Evolutionary conservation across 2,329 filamentous ascomycete species (phyloP), one percentile per base, ranked within the genome.

Genomic region (Hypoxylon rubiginosum): DNA sequence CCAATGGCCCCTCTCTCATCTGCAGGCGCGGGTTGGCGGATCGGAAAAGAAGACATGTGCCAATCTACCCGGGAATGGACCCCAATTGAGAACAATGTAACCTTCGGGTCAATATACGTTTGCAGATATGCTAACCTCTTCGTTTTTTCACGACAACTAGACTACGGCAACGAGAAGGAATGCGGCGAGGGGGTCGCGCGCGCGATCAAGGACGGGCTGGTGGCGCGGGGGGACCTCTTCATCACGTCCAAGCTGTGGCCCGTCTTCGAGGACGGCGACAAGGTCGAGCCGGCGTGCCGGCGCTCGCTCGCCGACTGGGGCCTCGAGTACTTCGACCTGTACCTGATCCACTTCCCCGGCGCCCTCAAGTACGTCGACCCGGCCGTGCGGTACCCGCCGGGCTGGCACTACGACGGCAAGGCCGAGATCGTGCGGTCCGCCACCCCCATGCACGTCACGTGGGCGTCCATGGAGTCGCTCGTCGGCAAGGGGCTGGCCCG

Each of bases 201-300:
- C 72, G 92, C 92, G 75, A 93, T 96, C 81, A 86, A 91, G 76
- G 92, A 96, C 9, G 91, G 92, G 46, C 80, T 95, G 63, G 92
- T 94, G 73, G 93, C 90, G 84, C 91, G 92, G 65, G 89, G 92
- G 80, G 93, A 97, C 24, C 91, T 97, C 78, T 97, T 97, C 88
- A 90, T 97, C 77, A 92, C 94, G 70, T 93, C 91, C 81, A 97
- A 97, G 85, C 90, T 97, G 63, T 97, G 94, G 93, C 94, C 95
- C 84, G 90, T 90, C 71, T 97, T 94, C 88, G 93, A 97, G 84
- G 91, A 95, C 75, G 85, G 85, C 73, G 90, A 95, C 72, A 86
- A 87, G 73, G 92, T 95, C 68, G 88, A 91, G 81, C 89, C 90
- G 63, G 93, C 96, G 77, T 86, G 84, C 80, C 88, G 88, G 79